Base-by-base conservation (phyloP, 768 basidiomycete species). In the Boletellus ananas region DNA sequence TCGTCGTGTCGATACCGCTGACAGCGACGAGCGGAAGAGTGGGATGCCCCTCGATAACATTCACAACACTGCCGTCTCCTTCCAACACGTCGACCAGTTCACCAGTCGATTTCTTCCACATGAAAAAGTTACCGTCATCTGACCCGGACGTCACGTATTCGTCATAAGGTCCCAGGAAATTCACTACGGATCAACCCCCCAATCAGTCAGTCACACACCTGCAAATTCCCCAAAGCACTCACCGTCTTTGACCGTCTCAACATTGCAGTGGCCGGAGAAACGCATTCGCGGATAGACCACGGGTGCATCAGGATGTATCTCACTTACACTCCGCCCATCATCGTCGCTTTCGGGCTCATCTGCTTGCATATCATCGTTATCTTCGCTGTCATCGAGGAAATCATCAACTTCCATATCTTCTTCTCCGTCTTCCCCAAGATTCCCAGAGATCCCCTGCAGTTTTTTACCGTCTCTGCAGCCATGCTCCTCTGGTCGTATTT, bases 241-340 rank as follows among this genome's bases (percentile, higher is more conserved):
- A 85, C 92, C 90, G 64, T 94, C 92, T 67, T 95, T 95, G 36
- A 91, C 78, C 0, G 93, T 95, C 53, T 82, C 82, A 1, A 88
- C 72, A 61, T 94, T 95, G 48, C 84, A 80, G 29, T 83, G 80
- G 13, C 92, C 92, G 34, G 66, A 62, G 66, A 77, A 94, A 14
- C 78, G 76, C 52, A 65, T 67, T 35, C 83, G 79, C 23, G 92
- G 90, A 54, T 78, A 68, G 42, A 93, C 68, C 34, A 82, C 66
- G 12, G 84, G 77, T 4, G 79, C 76, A 43, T 67, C 64, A 17
- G 57, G 47, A 18, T 70, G 36, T 27, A 55, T 55, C 17, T 69
- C 67, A 5, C 60, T 39, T 21, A 14, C 45, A 46, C 62, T 52
- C 16, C 65, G 63, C 31, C 65, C 61, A 34, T 68, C 69, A 14